Percentiles rank a stretch among this genome's conserved stretches.
Evolutionary conservation across 805 yeast genomes (phyloP).

Genomic region (Wickerhamomyces xylosicus): DNA sequence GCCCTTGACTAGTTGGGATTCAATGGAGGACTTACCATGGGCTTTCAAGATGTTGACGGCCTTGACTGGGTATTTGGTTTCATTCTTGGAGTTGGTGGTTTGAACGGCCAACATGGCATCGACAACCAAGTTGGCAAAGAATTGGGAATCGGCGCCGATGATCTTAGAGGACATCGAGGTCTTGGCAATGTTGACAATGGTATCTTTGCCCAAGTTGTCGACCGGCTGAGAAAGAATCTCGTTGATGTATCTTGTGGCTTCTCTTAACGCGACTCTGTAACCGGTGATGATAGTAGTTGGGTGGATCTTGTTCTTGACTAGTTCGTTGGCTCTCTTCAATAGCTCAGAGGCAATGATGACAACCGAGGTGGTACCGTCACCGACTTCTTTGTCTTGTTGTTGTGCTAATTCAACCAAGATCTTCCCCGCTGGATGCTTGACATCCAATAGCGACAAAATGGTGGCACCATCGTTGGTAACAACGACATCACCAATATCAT

Average conservation of each 20-base stretch:
- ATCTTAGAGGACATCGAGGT: conserved; percentile 96
- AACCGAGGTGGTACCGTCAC: conserved; percentile 97
- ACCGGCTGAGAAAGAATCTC: conserved; percentile 80
- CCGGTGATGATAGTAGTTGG: conserved; percentile 98
- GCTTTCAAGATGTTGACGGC: conserved; percentile 95
- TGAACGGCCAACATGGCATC: conserved; percentile 94
- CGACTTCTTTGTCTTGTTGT: conserved; percentile 98
- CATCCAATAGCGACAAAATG: conserved; percentile 79
- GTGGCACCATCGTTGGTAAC: conserved; percentile 99
- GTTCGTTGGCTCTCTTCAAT: conserved; percentile 83
- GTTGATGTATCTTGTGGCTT: conserved; percentile 73
- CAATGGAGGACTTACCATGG: conserved; percentile 87
- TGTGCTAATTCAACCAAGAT: conserved; percentile 95
- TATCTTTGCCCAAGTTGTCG: conserved; percentile 63
- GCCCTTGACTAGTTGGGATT: conserved; percentile 81
- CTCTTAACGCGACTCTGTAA: conserved; percentile 85
- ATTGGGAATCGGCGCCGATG: conserved; percentile 88
- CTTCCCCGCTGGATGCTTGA: conserved; percentile 98
- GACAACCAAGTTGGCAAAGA: conserved; percentile 83
- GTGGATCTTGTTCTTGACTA: conserved; percentile 88
- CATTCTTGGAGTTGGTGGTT: conserved; percentile 82
- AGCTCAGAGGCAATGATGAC: conserved; percentile 93
- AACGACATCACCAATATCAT: conserved; percentile 97
- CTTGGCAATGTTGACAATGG: conserved; percentile 84
- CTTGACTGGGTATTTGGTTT: conserved; percentile 86